Evolutionary conservation across 352 stramenopile species (phyloP).

Genomic region (Blastocystis sp.): DNA sequence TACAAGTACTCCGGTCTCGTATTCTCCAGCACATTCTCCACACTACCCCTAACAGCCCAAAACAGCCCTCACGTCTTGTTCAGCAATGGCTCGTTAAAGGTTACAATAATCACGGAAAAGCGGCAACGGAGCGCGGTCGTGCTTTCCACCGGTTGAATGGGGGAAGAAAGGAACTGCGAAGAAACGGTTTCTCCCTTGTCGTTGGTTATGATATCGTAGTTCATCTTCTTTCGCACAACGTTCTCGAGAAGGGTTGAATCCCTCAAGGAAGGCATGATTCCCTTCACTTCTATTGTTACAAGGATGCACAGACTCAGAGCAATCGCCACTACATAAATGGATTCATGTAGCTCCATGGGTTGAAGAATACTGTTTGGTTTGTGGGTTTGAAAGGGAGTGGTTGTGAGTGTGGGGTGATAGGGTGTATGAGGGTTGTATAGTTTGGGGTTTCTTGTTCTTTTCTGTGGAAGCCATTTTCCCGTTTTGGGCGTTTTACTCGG

Average conservation of each 20-base stretch:
- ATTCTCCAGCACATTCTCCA: conserved; percentile 17
- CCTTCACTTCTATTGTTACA: neutral
- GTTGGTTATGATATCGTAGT: too few relatives aligned
- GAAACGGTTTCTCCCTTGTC: neutral
- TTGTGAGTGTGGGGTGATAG: too few relatives aligned
- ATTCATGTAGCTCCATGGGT: neutral
- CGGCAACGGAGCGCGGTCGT: neutral
- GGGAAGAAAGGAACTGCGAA: too few relatives aligned
- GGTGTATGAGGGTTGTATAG: too few relatives aligned
- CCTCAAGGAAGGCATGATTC: neutral
- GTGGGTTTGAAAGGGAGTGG: too few relatives aligned
- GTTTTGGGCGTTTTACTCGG: too few relatives aligned
- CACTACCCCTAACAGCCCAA: neutral
- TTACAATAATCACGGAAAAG: conserved; percentile 25
- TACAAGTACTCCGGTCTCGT: conserved; percentile 6
- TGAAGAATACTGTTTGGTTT: too few relatives aligned
- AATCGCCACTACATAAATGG: conserved; percentile 6
- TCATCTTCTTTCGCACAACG: neutral
- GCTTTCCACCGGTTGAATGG: neutral
- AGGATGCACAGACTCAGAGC: neutral
- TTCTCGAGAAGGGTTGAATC: conserved; percentile 49
- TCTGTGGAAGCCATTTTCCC: too few relatives aligned
- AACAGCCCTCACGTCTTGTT: neutral
- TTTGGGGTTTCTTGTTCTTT: too few relatives aligned
- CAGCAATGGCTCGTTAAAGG: neutral